These are phyloP conservation scores for Rhizopogon roseolus DNA, from an alignment of 768 basidiomycete species.

Conservation along the genomic window DNA sequence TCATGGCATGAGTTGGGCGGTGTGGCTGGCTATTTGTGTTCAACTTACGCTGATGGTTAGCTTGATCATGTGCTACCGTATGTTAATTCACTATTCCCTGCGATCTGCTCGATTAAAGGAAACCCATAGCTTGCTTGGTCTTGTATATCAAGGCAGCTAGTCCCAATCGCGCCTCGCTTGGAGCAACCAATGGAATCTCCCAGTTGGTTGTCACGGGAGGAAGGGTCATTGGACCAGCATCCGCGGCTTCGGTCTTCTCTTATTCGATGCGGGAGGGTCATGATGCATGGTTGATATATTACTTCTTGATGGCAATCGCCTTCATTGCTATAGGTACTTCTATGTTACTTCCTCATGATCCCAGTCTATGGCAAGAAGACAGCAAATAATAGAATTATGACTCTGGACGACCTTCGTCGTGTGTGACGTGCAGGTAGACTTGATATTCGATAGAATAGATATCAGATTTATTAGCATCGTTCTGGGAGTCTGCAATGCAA, in stretches of 20 bases:
- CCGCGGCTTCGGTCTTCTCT: not conserved
- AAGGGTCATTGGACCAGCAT: not conserved
- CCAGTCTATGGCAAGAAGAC: not conserved
- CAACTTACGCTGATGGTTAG: slow-evolving; percentile 42
- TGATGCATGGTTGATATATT: not conserved
- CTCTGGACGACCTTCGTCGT: too few species aligned
- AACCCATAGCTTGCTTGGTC: not conserved
- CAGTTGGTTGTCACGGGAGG: not conserved
- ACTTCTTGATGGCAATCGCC: not conserved
- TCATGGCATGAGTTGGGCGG: slow-evolving; percentile 6
- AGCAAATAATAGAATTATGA: not conserved
- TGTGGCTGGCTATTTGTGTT: slow-evolving; percentile 47
- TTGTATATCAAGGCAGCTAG: not conserved
- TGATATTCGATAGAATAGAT: too few species aligned
- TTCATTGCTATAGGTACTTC: not conserved
- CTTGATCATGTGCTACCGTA: not conserved
- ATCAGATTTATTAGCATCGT: too few species aligned
- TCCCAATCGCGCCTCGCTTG: not conserved
- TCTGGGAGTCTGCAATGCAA: too few species aligned
- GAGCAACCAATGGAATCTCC: not conserved
- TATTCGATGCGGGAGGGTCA: not conserved
- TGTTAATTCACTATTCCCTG: not conserved
- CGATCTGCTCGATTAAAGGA: not conserved
- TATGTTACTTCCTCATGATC: not conserved
- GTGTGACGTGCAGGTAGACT: too few species aligned